Evolutionary conservation across 2,329 filamentous ascomycete species (phyloP).

Genomic region (Raffaelea deltoideospora): DNA sequence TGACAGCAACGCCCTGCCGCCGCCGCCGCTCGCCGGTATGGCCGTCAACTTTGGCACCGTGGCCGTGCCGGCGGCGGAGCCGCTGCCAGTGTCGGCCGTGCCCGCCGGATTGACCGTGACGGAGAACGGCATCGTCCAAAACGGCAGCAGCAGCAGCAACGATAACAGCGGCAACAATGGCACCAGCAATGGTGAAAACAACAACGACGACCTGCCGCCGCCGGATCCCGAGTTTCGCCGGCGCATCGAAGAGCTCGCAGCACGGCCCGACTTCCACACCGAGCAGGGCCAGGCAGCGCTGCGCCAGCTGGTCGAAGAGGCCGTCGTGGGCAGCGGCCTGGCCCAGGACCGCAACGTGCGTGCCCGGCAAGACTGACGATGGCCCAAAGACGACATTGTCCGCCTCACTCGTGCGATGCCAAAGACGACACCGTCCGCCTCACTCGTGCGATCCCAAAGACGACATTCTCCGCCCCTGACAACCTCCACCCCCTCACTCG

Average conservation of each 20-base stretch:
- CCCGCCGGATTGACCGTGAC: no score
- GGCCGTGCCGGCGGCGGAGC: conserved; percentile 42
- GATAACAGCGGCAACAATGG: neutral
- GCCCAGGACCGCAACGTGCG: conserved; percentile 51
- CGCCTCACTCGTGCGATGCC: no score
- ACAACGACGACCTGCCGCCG: conserved; percentile 40
- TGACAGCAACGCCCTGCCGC: conserved; percentile 22
- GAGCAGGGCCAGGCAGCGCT: conserved; percentile 68
- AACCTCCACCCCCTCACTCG: conserved; percentile 14
- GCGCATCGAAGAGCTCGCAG: conserved; percentile 78
- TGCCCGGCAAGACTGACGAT: conserved; percentile 38
- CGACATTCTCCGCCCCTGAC: neutral
- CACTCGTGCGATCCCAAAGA: no score
- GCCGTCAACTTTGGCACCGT: conserved; percentile 64
- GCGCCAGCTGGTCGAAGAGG: conserved; percentile 65
- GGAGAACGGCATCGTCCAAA: conserved; percentile 22
- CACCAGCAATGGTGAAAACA: neutral
- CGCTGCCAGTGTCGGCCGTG: no score
- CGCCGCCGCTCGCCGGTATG: conserved; percentile 59
- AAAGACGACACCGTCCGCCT: no score
- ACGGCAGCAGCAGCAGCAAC: neutral
- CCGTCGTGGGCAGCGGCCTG: conserved; percentile 50
- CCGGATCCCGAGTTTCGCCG: conserved; percentile 71
- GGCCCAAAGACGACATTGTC: neutral
- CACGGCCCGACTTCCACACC: conserved; percentile 68